These are phyloP conservation scores for Hyphopichia fennica DNA, from an alignment of 1,139 yeast genomes.

Conservation along the genomic window DNA sequence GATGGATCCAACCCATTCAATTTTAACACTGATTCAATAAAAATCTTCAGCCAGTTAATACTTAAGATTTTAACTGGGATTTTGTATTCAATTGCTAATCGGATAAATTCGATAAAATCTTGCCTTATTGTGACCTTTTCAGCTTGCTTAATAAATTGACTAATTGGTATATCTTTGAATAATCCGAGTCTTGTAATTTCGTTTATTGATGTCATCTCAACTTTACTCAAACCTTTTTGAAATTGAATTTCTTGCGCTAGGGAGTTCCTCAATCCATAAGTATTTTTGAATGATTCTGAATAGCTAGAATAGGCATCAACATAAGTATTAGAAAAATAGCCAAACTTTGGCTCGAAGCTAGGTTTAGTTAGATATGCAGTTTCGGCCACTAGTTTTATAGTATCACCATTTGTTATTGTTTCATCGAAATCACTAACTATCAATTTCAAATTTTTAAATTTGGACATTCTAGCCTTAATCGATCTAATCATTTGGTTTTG, in stretches of 20 bases:
- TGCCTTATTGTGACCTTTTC: slow-evolving; percentile 36
- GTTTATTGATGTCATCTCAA: slow-evolving; percentile 53
- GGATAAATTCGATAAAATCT: slow-evolving; percentile 44
- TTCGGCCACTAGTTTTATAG: slow-evolving; percentile 52
- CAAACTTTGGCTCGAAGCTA: slow-evolving; percentile 37
- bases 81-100: slow-evolving; percentile 15
- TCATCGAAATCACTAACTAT: slow-evolving; percentile 71
- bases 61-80: slow-evolving; percentile 53
- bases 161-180: slow-evolving; percentile 43
- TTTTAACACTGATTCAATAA: slow-evolving; percentile 45
- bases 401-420: slow-evolving; percentile 60
- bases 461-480: too few relatives aligned
- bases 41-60: slow-evolving; percentile 61
- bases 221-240: slow-evolving; percentile 43
- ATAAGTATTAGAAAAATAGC: slow-evolving; percentile 48
- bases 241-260: slow-evolving; percentile 38
- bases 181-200: slow-evolving; percentile 41
- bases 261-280: slow-evolving; percentile 18
- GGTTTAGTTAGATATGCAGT: slow-evolving; percentile 48
- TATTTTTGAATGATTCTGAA: slow-evolving; percentile 13
- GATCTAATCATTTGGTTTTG: too few relatives aligned
- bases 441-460: not conserved
- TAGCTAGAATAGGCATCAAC: slow-evolving; percentile 32
- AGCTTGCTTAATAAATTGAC: slow-evolving; percentile 35
- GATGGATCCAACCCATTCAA: slow-evolving; percentile 26